phyloP scores from a whole-genome alignment of 345 rosid species.

The Fremontodendron californicum region DNA sequence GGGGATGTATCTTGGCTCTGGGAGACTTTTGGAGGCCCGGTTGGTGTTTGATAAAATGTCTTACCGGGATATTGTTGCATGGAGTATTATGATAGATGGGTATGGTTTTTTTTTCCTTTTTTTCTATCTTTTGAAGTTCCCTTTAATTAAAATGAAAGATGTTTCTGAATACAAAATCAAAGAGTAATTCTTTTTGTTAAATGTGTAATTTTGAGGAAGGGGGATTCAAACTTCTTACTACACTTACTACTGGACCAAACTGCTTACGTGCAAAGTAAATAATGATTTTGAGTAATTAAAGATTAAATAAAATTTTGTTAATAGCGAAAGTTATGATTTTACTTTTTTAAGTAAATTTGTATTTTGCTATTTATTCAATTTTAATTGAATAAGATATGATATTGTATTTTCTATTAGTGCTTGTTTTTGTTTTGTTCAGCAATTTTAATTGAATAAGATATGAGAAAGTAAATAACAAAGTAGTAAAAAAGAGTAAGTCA shows the following conservation, averaged over 20 bases:
- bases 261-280: neutral
- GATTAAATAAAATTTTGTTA: neutral
- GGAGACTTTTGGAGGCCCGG: slow-evolving; percentile 38
- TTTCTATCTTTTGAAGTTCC: neutral
- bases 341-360: neutral
- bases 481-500: neutral
- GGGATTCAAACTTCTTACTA: neutral
- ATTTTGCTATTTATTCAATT: neutral
- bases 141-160: neutral
- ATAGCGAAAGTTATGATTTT: neutral
- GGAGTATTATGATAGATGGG: slow-evolving; percentile 64
- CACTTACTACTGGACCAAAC: neutral
- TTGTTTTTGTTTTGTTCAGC: neutral
- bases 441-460: too few species aligned
- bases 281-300: neutral
- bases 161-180: neutral
- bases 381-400: neutral
- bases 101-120: slow-evolving; percentile 15
- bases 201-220: neutral
- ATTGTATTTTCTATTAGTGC: neutral
- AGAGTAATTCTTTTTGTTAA: neutral
- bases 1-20: slow-evolving; percentile 38
- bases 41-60: slow-evolving; percentile 53
- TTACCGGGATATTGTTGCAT: slow-evolving; percentile 46
- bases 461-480: neutral